phyloP scores from a whole-genome alignment of 306 rosid genomes.

The Mucuna pruriens region DNA sequence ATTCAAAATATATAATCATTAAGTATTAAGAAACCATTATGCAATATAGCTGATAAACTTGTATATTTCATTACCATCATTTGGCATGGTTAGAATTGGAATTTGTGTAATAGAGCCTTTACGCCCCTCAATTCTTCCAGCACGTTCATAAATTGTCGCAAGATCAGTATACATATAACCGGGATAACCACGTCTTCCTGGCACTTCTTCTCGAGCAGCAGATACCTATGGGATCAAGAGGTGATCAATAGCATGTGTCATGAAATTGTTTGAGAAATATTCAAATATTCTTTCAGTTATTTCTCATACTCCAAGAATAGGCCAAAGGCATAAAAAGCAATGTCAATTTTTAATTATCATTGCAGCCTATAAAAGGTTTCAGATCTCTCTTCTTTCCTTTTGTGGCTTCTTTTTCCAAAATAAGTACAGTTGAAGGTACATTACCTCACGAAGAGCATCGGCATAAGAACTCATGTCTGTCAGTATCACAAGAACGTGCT shows the following conservation, averaged over 20 bases:
- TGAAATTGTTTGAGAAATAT: slow-evolving; percentile 14
- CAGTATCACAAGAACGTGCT: slow-evolving; percentile 98
- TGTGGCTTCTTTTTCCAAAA: background rate
- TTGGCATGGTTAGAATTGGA: slow-evolving; percentile 98
- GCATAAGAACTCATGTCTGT: slow-evolving; percentile 99
- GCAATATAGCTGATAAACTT: slow-evolving; percentile 26
- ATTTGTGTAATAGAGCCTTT: slow-evolving; percentile 99
- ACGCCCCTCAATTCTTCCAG: slow-evolving; percentile 99
- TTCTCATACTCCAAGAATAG: slow-evolving; percentile 12
- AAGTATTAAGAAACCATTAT: slow-evolving; percentile 24
- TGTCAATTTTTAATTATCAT: slow-evolving; percentile 9
- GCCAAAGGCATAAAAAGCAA: slow-evolving; percentile 16
- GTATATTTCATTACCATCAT: slow-evolving; percentile 71
- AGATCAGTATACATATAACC: slow-evolving; percentile 99
- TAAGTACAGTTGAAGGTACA: slow-evolving; percentile 13
- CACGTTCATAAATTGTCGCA: slow-evolving; percentile 98
- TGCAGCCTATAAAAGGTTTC: background rate
- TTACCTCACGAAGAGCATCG: slow-evolving; percentile 99
- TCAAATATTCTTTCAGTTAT: slow-evolving; percentile 7
- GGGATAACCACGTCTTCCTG: slow-evolving; percentile 99
- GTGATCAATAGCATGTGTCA: slow-evolving; percentile 29
- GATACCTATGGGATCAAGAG: slow-evolving; percentile 69
- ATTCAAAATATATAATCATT: slow-evolving; percentile 36
- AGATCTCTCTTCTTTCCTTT: background rate
- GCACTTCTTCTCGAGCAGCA: slow-evolving; percentile 99